Evolutionary conservation across 2,329 filamentous ascomycete species (phyloP), one percentile per base, ranked within the genome.

Genomic region (Fonsecaea nubica): DNA sequence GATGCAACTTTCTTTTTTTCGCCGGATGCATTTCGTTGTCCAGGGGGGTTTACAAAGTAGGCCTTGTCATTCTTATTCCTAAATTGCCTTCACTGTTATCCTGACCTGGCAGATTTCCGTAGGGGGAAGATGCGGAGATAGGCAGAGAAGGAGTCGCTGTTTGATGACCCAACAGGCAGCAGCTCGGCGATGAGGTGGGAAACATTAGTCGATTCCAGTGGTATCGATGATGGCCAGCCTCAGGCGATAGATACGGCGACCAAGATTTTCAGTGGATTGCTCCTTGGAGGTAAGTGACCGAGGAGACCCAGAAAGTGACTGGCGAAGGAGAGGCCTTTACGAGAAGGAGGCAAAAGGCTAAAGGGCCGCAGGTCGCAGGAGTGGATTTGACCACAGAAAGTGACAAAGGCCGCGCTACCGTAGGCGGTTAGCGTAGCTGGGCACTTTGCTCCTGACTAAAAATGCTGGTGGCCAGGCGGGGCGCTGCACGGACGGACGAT

Each of bases 1-100:
- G 80, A 65, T 89, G 83, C 69, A 90, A 79, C 70, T 87, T 86
- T 67, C 89, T 87, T 58, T 88, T 86, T 80, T 91, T 91, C 64
- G 81, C 81, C 64, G 83, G 78, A 62, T 68, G 67, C 65, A 72
- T 71, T 18, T 66, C 67, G 3, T 56, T 38, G 40, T 8, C 25
- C 36, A 42, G 30, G 56, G 4, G 38, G 36, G 45, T 10, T 9
- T 18, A 30, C 13, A 10, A 12, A 25, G 33, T 5, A 45, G 1
- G 8, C n/a, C 40, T 25, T 7, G n/a, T n/a, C 30, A 36, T 32
- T 38, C 56, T 62, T 15, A 15, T 21, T 38, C 5, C 42, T 18
- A n/a, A 5, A 33, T 33, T 15, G 9, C 18, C 57, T 25, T 15
- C 25, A 33, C 18, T 13, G 13, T 25, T n/a, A 32, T 9, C 25